These are phyloP conservation scores for Isoetes engelmannii DNA, from an alignment of 83 land plant genomes.

Conservation along the genomic window DNA sequence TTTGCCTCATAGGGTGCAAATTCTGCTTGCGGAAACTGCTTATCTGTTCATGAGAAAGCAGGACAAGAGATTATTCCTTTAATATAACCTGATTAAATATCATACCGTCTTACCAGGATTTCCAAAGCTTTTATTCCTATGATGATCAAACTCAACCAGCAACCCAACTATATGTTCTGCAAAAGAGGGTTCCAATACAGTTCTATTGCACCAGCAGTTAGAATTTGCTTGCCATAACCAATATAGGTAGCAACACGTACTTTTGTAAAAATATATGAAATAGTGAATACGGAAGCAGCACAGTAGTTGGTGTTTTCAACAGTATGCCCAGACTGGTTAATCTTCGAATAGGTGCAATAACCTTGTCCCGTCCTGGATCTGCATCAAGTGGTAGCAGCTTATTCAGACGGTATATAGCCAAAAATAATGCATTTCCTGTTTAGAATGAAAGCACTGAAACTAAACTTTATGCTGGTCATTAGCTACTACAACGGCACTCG, in stretches of 20 bases:
- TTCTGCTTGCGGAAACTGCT: slow-evolving; percentile 64
- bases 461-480: too few relatives aligned
- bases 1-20: slow-evolving; percentile 66
- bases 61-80: too few relatives aligned
- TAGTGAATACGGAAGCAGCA: slow-evolving; percentile 42
- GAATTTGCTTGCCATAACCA: not conserved
- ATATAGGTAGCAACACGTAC: slow-evolving; percentile 9
- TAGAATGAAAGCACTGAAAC: too few relatives aligned
- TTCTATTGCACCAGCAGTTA: slow-evolving; percentile 23
- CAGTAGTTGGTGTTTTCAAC: slow-evolving; percentile 29
- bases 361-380: slow-evolving; percentile 62
- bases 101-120: not conserved
- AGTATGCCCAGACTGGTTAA: slow-evolving; percentile 20
- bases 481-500: too few relatives aligned
- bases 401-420: too few relatives aligned
- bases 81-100: too few relatives aligned
- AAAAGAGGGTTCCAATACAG: slow-evolving; percentile 32
- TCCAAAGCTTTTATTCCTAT: not conserved
- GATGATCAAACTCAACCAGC: slow-evolving; percentile 36
- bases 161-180: slow-evolving; percentile 50
- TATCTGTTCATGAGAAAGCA: slow-evolving; percentile 16
- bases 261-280: slow-evolving; percentile 38
- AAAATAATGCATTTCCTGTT: too few relatives aligned
- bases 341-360: slow-evolving; percentile 53
- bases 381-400: not conserved